These are phyloP conservation scores for Debaryomyces coudertii DNA, from an alignment of 1,139 yeast species.

Conservation along the genomic window DNA sequence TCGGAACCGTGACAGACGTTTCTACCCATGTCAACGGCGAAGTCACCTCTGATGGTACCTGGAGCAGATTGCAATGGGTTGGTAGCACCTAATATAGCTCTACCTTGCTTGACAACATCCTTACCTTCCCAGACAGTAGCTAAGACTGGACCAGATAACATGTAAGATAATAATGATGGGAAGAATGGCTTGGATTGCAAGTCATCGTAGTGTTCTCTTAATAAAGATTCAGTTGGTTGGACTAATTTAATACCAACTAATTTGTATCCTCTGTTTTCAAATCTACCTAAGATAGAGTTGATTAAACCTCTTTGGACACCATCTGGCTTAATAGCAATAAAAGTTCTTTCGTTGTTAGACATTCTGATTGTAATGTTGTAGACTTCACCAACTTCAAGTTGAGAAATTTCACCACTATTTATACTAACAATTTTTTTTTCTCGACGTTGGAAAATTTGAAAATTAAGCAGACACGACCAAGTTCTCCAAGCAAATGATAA, in stretches of 20 bases:
- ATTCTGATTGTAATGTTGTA: constrained; percentile 20
- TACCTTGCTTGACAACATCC: constrained; percentile 98
- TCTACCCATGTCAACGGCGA: constrained; percentile 96
- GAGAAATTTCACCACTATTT: constrained; percentile 6
- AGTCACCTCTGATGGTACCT: constrained; percentile 99
- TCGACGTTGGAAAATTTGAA: constrained; percentile 6
- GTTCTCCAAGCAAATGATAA: not conserved
- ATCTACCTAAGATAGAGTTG: constrained; percentile 87
- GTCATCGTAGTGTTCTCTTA: constrained; percentile 95
- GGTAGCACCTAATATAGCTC: constrained; percentile 98
- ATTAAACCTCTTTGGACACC: constrained; percentile 99
- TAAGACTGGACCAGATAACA: constrained; percentile 97
- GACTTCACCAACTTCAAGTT: not conserved
- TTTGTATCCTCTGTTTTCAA: constrained; percentile 95
- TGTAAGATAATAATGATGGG: constrained; percentile 93
- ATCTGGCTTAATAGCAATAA: constrained; percentile 99
- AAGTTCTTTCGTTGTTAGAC: constrained; percentile 87
- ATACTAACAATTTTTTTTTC: constrained; percentile 3
- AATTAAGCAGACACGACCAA: constrained; percentile 6
- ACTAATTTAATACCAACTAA: constrained; percentile 93
- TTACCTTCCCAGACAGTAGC: constrained; percentile 99
- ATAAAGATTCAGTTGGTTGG: constrained; percentile 82
- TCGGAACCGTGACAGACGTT: constrained; percentile 99
- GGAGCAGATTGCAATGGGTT: constrained; percentile 97
- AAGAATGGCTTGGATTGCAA: constrained; percentile 95